Base-by-base conservation (phyloP, 2,329 filamentous ascomycete species). In the Alternaria arbusti region DNA sequence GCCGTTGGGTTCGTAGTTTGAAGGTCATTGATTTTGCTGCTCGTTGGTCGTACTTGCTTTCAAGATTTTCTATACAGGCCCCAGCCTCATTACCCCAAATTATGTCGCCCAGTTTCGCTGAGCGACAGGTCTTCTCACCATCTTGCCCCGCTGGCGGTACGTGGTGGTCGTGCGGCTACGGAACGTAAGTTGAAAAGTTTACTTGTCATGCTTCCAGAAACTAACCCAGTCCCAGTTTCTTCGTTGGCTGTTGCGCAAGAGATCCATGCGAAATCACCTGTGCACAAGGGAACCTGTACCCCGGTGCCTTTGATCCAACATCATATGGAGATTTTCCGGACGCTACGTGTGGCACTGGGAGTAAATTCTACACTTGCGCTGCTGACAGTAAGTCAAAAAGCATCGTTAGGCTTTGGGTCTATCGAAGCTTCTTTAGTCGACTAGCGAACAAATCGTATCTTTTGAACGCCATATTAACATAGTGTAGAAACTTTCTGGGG, bases 161-260 rank as follows among this genome's bases (percentile, higher is more conserved):
- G 1, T 81, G 80, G 71, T 77, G 79, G 59, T 73, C 79, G 15
- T 82, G 80, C 57, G 63, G 70, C 17, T 68, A 67, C 6, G 61
- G 66, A 9, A 67, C 74, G 50, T 66, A 40, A 61, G 65, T 59
- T 5, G 5, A 15, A 13, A 26, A 25, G 9, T 12, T 22, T 20
- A 12, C 11, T 11, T 2, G n/a, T 28, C 10, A 12, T 26, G n/a
- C 15, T 15, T 22, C 20, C 32, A 23, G 20, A 11, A 12, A 10
- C 63, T 65, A 36, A 62, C n/a, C 3, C n/a, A 11, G 10, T 22
- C 1, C 20, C 7, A 69, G 65, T 26, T 68, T 65, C 28, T 82
- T 81, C 59, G 70, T 81, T 8, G 80, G 80, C 4, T 82, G 80
- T 65, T 82, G 81, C 61, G 69, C 63, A 13, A 60, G 64, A 20